Evolutionary conservation across 2,329 filamentous ascomycete species (phyloP).

Genomic region (Geosmithia morbida): DNA sequence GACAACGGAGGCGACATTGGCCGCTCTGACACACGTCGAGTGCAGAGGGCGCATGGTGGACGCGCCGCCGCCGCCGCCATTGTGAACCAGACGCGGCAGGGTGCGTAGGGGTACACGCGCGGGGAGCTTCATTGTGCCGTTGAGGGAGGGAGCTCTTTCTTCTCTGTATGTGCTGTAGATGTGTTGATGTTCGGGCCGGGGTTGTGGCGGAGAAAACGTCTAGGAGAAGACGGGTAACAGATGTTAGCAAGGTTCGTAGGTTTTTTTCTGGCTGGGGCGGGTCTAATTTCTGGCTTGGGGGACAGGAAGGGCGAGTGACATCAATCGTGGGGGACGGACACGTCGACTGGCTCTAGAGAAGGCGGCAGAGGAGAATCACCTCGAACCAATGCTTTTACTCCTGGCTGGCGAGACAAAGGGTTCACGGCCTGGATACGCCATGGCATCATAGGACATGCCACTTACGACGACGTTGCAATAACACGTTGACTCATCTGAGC

Average conservation of each 20-base stretch:
- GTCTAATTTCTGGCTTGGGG: neutral
- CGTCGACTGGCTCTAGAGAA: neutral
- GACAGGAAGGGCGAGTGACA: neutral
- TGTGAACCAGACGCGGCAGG: constrained; percentile 6
- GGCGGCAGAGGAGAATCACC: neutral
- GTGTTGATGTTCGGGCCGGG: neutral
- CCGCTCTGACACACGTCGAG: constrained; percentile 17
- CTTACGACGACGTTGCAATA: neutral
- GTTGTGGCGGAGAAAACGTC: neutral
- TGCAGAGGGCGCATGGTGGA: constrained; percentile 15
- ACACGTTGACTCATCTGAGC: too few relatives aligned
- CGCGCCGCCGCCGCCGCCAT: neutral
- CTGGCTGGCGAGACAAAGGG: neutral
- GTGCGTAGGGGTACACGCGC: constrained; percentile 23
- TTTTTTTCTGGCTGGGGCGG: neutral
- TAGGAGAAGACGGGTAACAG: neutral
- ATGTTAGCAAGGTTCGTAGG: neutral
- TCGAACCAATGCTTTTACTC: neutral
- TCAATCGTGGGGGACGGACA: neutral
- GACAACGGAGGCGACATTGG: constrained; percentile 35
- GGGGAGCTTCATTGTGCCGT: constrained; percentile 23
- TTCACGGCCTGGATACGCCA: neutral
- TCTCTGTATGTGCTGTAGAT: neutral
- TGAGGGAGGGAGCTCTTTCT: neutral
- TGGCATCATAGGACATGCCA: neutral